Base-by-base conservation (phyloP, 1,284 basidiomycete species). In the Peniophora sp. region DNA sequence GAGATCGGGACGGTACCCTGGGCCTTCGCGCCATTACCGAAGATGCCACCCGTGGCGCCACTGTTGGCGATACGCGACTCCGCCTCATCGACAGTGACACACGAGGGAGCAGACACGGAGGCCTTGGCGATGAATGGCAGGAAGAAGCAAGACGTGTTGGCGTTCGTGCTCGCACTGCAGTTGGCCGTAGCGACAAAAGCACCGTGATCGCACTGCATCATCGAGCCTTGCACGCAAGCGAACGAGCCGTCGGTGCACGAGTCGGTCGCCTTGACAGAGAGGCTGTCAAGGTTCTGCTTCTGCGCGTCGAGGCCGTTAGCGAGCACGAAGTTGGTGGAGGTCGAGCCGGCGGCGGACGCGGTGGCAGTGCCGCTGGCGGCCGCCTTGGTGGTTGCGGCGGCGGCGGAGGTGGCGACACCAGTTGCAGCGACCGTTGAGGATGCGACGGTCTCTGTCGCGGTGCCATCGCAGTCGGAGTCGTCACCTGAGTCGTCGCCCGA, bases 101-200 rank as follows among this genome's bases (percentile, higher is more conserved):
- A 85, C 27, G 79, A 69, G 55, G 81, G 65, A 27, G 73, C 75
- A 6, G 81, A 83, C 41, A 81, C 81, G 12, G 27, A 32, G 5
- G 67, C 56, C 50, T 61, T 66, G 65, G 82, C 80, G 36, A 81
- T 78, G 47, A 83, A 71, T 20, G 81, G 81, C 45, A 83, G 73
- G 6, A 79, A 79, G 41, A 71, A 68, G 62, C 81, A 84, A 20
- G 62, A 65, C 16, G 67, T 60, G 1, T 64, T 63, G 27, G 63
- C 61, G 6, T 64, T 65, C 56, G 81, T 83, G 1, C 59, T 56
- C 6, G 69, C 69, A 39, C 67, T 50, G 27, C 27, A 32, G 27
- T 32, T 12, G 27, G 6, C 27, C 27, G 12, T 32, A 12, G 5
- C 12, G 1, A 64, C 66, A 54, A 79, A 81, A 55, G 68, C 65